Conservation (phyloP, 2,329 filamentous ascomycete genomes). For the Colletotrichum chlorophyti region DNA sequence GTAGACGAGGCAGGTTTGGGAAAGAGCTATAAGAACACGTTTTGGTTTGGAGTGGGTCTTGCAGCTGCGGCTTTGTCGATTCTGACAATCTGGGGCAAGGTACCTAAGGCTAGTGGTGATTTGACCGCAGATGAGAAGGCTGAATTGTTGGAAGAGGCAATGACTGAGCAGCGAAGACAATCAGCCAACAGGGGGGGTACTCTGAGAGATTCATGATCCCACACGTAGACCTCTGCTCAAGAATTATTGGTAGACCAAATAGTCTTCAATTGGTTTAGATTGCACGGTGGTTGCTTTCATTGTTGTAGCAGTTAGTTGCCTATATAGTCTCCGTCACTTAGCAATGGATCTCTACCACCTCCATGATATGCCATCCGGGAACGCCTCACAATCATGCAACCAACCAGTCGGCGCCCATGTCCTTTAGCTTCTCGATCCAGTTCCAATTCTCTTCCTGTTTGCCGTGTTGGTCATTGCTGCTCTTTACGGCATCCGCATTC, state of each 20-base stretch:
- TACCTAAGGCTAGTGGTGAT: constrained; percentile 3
- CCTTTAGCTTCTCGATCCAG: neutral
- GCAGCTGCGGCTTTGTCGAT: neutral
- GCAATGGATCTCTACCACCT: neutral
- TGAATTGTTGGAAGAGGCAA: neutral
- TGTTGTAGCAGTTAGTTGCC: neutral
- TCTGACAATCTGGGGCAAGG: constrained; percentile 1
- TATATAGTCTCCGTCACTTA: neutral
- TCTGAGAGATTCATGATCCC: neutral
- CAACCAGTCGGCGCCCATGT: neutral
- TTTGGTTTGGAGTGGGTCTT: constrained; percentile 1
- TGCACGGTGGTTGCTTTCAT: neutral
- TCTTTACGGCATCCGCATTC: neutral
- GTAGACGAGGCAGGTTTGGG: neutral
- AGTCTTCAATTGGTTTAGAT: neutral
- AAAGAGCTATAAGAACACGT: neutral
- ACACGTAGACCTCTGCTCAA: neutral
- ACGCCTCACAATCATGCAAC: neutral
- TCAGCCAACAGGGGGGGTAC: neutral
- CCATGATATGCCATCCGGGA: neutral
- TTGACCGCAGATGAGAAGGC: constrained; percentile 1
- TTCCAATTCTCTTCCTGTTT: neutral
- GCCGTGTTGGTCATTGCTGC: neutral
- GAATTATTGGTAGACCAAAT: neutral
- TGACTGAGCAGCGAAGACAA: neutral